These are phyloP conservation scores for Ustulina deusta DNA, from an alignment of 2,329 filamentous ascomycete species.

Conservation along the genomic window DNA sequence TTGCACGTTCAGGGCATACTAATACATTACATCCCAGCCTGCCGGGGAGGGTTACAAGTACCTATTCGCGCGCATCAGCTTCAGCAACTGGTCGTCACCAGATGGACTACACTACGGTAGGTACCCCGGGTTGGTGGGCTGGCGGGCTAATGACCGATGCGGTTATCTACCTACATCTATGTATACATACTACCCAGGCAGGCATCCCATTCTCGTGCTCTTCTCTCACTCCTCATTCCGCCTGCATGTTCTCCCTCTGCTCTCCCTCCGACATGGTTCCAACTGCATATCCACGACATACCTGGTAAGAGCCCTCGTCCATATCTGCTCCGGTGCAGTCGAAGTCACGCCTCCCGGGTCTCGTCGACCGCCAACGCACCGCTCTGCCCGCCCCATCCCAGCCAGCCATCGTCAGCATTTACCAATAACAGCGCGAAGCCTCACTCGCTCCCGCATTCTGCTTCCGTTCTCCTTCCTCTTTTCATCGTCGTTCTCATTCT, in stretches of 20 bases:
- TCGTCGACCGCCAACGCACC: slow-evolving; percentile 40
- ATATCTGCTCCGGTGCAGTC: slow-evolving; percentile 11
- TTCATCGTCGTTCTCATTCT: slow-evolving; percentile 29
- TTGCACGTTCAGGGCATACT: background rate
- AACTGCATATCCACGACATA: slow-evolving; percentile 3
- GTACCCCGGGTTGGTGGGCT: background rate
- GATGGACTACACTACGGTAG: background rate
- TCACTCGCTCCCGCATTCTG: slow-evolving; percentile 43
- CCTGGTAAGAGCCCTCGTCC: slow-evolving; percentile 14
- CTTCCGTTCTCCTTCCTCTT: slow-evolving; percentile 22
- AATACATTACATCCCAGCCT: slow-evolving; percentile 1
- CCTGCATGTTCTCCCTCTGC: slow-evolving; percentile 1
- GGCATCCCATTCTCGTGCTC: slow-evolving; percentile 3
- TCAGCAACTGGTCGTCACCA: background rate
- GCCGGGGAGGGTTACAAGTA: background rate
- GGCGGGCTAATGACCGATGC: background rate
- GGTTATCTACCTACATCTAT: background rate
- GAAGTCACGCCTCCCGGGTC: slow-evolving; percentile 33
- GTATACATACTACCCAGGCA: background rate
- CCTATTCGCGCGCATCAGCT: slow-evolving; percentile 16
- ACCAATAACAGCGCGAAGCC: slow-evolving; percentile 41
- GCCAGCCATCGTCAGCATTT: slow-evolving; percentile 37
- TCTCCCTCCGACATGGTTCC: background rate
- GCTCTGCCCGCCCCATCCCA: slow-evolving; percentile 36
- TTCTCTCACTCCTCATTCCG: background rate